Conservation (phyloP, 1,139 yeast genomes). For the Wickerhamiella pararugosa region DNA sequence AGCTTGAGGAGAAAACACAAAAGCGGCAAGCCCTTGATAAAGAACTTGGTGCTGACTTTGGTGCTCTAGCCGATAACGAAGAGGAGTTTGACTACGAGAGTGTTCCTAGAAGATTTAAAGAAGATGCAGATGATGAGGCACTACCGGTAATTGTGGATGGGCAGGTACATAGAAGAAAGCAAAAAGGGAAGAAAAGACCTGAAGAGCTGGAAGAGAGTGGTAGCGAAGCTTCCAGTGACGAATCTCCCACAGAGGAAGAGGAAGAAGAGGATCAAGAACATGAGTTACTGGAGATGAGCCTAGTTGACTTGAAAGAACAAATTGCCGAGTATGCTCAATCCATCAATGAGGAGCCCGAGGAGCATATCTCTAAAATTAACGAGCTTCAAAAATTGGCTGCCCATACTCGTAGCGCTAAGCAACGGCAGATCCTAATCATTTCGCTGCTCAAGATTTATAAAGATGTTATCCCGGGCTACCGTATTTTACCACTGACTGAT, state of each 20-base stretch:
- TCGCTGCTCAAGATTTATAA: constrained; percentile 78
- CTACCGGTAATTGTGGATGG: constrained; percentile 76
- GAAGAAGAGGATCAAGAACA: constrained; percentile 36
- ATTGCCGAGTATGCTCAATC: constrained; percentile 69
- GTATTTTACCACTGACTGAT: constrained; percentile 70
- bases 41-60: constrained; percentile 4
- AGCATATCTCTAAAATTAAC: constrained; percentile 49
- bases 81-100: constrained; percentile 25
- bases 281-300: constrained; percentile 23
- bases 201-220: constrained; percentile 17
- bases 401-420: constrained; percentile 47
- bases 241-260: constrained; percentile 18
- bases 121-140: constrained; percentile 41
- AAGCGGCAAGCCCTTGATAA: constrained; percentile 12
- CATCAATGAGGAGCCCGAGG: constrained; percentile 83
- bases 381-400: constrained; percentile 56
- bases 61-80: constrained; percentile 13
- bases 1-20: constrained; percentile 6
- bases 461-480: constrained; percentile 74
- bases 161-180: constrained; percentile 36
- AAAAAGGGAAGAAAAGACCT: constrained; percentile 15
- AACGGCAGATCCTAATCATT: constrained; percentile 58
- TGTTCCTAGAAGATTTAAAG: constrained; percentile 18
- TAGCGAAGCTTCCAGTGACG: constrained; percentile 15
- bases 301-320: constrained; percentile 51